Conservation (phyloP, 2,329 filamentous ascomycete genomes). For the Fusarium sp. region DNA sequence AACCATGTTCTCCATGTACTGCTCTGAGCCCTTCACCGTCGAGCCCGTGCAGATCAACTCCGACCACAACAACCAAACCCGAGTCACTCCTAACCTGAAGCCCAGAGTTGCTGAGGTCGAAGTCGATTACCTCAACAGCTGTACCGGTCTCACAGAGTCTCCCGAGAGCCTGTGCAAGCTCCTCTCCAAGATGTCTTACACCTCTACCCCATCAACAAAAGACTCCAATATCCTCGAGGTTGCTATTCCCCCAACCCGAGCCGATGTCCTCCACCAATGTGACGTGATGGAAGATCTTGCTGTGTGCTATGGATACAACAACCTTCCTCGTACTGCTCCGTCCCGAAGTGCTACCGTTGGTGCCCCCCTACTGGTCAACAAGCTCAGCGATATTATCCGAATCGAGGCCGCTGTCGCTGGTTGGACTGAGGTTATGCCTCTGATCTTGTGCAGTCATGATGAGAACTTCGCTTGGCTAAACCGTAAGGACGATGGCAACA, state of each 20-base stretch:
- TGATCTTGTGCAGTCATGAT: constrained; percentile 97
- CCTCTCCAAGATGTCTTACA: constrained; percentile 89
- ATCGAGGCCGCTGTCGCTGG: constrained; percentile 92
- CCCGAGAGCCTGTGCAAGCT: constrained; percentile 82
- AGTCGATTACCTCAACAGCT: constrained; percentile 92
- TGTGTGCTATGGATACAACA: constrained; percentile 98
- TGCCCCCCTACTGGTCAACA: constrained; percentile 90
- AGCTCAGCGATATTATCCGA: constrained; percentile 91
- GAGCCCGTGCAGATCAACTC: constrained; percentile 95
- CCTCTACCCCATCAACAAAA: constrained; percentile 78
- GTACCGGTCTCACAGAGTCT: constrained; percentile 84
- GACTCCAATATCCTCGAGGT: constrained; percentile 82
- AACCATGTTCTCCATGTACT: constrained; percentile 91
- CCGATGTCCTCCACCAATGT: constrained; percentile 94
- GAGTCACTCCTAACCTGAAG: constrained; percentile 84
- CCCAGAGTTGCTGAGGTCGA: constrained; percentile 84
- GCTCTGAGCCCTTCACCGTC: constrained; percentile 87
- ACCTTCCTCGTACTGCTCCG: constrained; percentile 86
- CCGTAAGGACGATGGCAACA: constrained; percentile 85
- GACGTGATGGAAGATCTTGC: constrained; percentile 99
- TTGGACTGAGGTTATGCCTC: constrained; percentile 95
- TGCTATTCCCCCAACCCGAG: constrained; percentile 86
- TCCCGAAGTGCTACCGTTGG: constrained; percentile 89
- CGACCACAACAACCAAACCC: constrained; percentile 86
- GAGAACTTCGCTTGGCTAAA: constrained; percentile 98